Evolutionary conservation across 257 asterid genomes (phyloP).

Genomic region (Orobanche coerulescens): DNA sequence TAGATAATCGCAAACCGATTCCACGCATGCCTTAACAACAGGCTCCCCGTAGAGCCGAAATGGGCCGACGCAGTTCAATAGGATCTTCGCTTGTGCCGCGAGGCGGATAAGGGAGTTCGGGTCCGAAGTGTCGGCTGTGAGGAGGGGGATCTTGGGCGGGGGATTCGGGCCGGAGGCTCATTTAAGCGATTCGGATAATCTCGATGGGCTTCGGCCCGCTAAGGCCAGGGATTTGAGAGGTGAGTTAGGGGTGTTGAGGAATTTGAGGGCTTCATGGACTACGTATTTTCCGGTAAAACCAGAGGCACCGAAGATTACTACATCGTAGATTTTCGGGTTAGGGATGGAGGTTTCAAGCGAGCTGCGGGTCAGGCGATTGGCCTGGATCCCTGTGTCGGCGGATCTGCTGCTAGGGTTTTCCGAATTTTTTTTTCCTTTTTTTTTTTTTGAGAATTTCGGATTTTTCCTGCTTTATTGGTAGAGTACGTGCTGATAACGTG

Average conservation of each 20-base stretch:
- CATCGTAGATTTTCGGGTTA: conserved; percentile 37
- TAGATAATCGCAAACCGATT: conserved; percentile 65
- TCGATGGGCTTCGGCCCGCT: conserved; percentile 67
- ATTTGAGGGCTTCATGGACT: conserved; percentile 75
- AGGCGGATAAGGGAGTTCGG: conserved; percentile 45
- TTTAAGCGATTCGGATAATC: conserved; percentile 50
- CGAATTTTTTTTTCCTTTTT: too few relatives aligned
- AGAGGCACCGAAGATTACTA: conserved; percentile 73
- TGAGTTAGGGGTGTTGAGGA: conserved; percentile 58
- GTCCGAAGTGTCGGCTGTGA: conserved; percentile 68
- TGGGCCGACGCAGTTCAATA: conserved; percentile 81
- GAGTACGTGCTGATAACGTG: too few relatives aligned
- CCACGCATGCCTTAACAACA: conserved; percentile 76
- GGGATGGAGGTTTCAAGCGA: neutral
- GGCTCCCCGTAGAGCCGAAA: conserved; percentile 75
- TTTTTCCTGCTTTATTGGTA: too few relatives aligned
- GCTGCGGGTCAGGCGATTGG: too few relatives aligned
- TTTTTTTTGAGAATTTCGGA: too few relatives aligned
- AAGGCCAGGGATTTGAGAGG: conserved; percentile 62
- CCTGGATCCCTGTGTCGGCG: too few relatives aligned
- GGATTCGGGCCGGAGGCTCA: conserved; percentile 57
- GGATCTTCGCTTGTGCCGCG: conserved; percentile 51
- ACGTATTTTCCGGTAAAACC: conserved; percentile 92
- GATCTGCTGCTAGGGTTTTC: too few relatives aligned
- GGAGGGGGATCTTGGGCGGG: conserved; percentile 55